Evolutionary conservation across 2,329 filamentous ascomycete species (phyloP).

Genomic region (Blastomyces parvus): DNA sequence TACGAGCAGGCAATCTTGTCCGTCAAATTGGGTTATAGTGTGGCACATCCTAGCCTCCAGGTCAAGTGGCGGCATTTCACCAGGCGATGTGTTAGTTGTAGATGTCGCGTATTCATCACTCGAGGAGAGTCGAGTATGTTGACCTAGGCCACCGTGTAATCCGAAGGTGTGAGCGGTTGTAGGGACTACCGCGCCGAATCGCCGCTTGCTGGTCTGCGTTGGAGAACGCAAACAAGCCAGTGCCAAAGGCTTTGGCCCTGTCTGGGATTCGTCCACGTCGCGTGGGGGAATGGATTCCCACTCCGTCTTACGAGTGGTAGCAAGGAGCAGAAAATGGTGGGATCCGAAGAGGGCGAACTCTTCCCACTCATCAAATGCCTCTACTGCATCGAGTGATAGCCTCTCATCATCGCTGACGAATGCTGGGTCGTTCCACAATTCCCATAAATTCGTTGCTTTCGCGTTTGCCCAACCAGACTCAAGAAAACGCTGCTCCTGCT

Average conservation of each 20-base stretch:
- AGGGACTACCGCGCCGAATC: conserved; percentile 51
- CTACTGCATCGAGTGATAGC: conserved; percentile 55
- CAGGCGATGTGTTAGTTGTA: conserved; percentile 39
- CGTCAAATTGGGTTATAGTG: conserved; percentile 57
- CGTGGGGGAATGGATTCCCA: conserved; percentile 10
- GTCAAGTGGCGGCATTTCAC: conserved; percentile 33
- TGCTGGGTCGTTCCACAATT: conserved; percentile 62
- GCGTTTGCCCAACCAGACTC: conserved; percentile 58
- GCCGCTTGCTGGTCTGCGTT: conserved; percentile 41
- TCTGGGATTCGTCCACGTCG: conserved; percentile 6
- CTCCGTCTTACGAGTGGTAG: conserved; percentile 35
- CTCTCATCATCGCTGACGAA: conserved; percentile 57
- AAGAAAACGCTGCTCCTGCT: conserved; percentile 60
- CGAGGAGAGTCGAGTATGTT: conserved; percentile 40
- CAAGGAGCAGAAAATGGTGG: conserved; percentile 73
- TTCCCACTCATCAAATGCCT: conserved; percentile 94
- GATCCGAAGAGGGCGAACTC: conserved; percentile 77
- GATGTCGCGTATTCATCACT: conserved; percentile 40
- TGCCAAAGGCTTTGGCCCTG: conserved; percentile 8
- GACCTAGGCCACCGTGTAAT: conserved; percentile 35
- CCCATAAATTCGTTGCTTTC: conserved; percentile 63
- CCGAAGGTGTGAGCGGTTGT: conserved; percentile 27
- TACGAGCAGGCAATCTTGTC: conserved; percentile 52
- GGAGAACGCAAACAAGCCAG: conserved; percentile 21
- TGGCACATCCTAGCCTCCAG: conserved; percentile 57